These are phyloP conservation scores for Coleophoma eucalyptorum DNA, from an alignment of 2,329 filamentous ascomycete genomes.

Conservation along the genomic window DNA sequence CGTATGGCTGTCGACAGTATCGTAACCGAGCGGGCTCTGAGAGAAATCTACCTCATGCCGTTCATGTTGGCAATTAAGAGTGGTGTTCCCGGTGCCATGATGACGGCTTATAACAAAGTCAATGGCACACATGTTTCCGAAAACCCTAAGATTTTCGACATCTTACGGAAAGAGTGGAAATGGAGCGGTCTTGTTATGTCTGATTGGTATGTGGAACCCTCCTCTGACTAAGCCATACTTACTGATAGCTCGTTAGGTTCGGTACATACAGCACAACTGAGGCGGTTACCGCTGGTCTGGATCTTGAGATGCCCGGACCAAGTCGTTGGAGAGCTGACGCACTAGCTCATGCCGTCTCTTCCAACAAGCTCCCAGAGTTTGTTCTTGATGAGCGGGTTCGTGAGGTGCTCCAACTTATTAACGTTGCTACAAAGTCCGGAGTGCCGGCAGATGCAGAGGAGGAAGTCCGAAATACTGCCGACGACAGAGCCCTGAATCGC, in stretches of 20 bases:
- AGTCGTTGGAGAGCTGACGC: slow-evolving; percentile 22
- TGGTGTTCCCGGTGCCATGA: slow-evolving; percentile 47
- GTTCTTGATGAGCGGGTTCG: slow-evolving; percentile 26
- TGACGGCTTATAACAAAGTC: slow-evolving; percentile 57
- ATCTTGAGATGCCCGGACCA: slow-evolving; percentile 34
- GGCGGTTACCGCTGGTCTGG: slow-evolving; percentile 20
- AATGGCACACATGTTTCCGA: slow-evolving; percentile 54
- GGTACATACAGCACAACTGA: slow-evolving; percentile 11
- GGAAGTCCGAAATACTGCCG: slow-evolving; percentile 5
- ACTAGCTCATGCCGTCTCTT: slow-evolving; percentile 19
- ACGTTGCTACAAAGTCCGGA: slow-evolving; percentile 3
- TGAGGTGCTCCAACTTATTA: slow-evolving; percentile 28
- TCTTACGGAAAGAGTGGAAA: slow-evolving; percentile 53
- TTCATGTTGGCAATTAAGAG: slow-evolving; percentile 49
- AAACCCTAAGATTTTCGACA: slow-evolving; percentile 42
- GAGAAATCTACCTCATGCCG: slow-evolving; percentile 55
- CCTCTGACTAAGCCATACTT: slow-evolving; percentile 5
- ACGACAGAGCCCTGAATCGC: slow-evolving; percentile 39
- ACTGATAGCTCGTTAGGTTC: slow-evolving; percentile 2
- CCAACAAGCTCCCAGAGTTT: slow-evolving; percentile 22
- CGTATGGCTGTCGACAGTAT: slow-evolving; percentile 52
- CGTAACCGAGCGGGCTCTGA: slow-evolving; percentile 50
- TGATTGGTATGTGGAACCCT: slow-evolving; percentile 43
- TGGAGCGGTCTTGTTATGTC: slow-evolving; percentile 56
- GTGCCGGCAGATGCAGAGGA: slow-evolving; percentile 4